Evolutionary conservation across 768 basidiomycete genomes (phyloP), one percentile per base, ranked within the genome.

Genomic region (Hirschioporus abietinus): DNA sequence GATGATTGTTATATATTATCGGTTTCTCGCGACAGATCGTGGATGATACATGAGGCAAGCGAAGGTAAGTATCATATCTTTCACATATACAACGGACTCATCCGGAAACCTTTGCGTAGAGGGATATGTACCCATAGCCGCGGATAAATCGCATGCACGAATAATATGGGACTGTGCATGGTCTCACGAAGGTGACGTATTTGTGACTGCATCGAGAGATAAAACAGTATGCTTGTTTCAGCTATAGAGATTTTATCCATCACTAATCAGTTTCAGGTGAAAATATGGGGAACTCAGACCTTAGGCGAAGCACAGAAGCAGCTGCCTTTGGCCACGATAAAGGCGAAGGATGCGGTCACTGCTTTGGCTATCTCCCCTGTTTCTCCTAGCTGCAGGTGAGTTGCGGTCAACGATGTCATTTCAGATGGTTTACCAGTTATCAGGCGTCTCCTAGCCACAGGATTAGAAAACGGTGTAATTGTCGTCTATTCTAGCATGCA

Each of bases 81-180:
- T n/a, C 23, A 0, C 1, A 9, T 35, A 35, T 8, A 2, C 57
- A 18, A 4, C 35, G 68, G 62, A 77, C 42, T 63, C 68, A 27
- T 66, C 62, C 61, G 36, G 36, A 34, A 52, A 63, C 64, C 36
- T 61, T 18, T 34, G 64, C 20, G 35, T 35, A 72, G 67, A 70
- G 71, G 93, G 85, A 0, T 95, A 87, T 74, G 69, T 79, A 8
- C 86, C 88, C 1, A 72, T 88, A 24, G 85, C 86, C 5, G 83
- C 85, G 18, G 87, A 95, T 66, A 96, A 93, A 77, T 88, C 93
- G 0, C 97, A 99, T 76, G 84, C 85, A 1, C 85, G 97, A 52
- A 97, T 99, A 72, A 91, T 99, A 36, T 96, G 97, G 95, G 97
- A 99, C 74, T 93, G 92, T 72, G 86, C 88, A 17, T 99, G 96